Evolutionary conservation across 768 basidiomycete genomes (phyloP).

Genomic region (Panaeolus cyanescens): DNA sequence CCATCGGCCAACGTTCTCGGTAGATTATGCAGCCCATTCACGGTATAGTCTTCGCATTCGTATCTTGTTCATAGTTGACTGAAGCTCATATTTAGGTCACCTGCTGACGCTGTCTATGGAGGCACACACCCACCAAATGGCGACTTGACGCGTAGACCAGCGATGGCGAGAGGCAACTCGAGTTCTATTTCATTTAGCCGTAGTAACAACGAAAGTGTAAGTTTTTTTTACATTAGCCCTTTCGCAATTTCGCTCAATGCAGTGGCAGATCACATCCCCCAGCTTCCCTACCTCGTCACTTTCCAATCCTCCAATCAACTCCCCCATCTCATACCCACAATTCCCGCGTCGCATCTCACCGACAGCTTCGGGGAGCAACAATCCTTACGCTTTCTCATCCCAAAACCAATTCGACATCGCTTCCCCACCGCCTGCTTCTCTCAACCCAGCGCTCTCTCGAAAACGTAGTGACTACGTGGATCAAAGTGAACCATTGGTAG

Average conservation of each 20-base stretch:
- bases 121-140: constrained; percentile 22
- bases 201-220: constrained; percentile 53
- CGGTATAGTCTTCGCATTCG: constrained; percentile 31
- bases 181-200: constrained; percentile 47
- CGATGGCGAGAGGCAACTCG: constrained; percentile 41
- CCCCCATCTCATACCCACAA: constrained; percentile 46
- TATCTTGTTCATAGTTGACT: background rate
- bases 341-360: constrained; percentile 33
- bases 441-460: constrained; percentile 71
- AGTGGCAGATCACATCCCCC: constrained; percentile 33
- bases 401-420: constrained; percentile 44
- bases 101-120: constrained; percentile 41
- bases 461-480: constrained; percentile 82
- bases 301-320: constrained; percentile 41
- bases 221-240: constrained; percentile 16
- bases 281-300: constrained; percentile 35
- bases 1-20: constrained; percentile 35
- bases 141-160: constrained; percentile 39
- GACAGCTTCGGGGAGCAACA: constrained; percentile 18
- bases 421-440: constrained; percentile 83
- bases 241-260: constrained; percentile 11
- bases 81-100: constrained; percentile 28
- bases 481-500: constrained; percentile 61
- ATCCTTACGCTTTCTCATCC: constrained; percentile 38
- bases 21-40: constrained; percentile 46